Percentiles rank a stretch among this genome's conserved stretches.
These are phyloP conservation scores for Phytophthora macrochlamydospora DNA, from an alignment of 352 stramenopile genomes.

Conservation along the genomic window DNA sequence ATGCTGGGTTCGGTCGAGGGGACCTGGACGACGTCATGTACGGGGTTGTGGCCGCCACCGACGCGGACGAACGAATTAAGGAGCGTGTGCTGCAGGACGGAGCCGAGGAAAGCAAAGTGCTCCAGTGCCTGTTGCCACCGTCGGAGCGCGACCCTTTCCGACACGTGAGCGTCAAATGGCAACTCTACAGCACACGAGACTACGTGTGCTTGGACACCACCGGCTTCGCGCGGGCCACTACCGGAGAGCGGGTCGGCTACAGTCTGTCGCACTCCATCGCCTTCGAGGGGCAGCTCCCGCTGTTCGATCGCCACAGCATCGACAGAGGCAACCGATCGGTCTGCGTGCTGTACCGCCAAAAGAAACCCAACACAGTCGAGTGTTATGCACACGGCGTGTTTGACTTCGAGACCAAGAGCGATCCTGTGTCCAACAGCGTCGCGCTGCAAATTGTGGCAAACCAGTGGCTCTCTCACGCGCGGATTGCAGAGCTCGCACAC, in stretches of 20 bases:
- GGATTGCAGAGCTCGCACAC: constrained; percentile 43
- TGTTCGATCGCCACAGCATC: constrained; percentile 45
- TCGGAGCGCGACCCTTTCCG: constrained; percentile 41
- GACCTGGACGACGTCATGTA: constrained; percentile 54
- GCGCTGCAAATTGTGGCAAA: constrained; percentile 37
- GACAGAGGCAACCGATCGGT: constrained; percentile 49
- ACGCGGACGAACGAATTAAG: constrained; percentile 34
- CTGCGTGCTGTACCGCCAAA: constrained; percentile 48
- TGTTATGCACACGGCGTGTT: constrained; percentile 40
- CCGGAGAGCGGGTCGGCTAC: constrained; percentile 53
- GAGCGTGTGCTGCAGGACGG: constrained; percentile 44
- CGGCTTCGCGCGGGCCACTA: constrained; percentile 31
- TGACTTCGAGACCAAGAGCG: constrained; percentile 30
- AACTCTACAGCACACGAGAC: constrained; percentile 44
- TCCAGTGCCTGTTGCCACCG: constrained; percentile 13
- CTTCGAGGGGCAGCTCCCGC: constrained; percentile 40
- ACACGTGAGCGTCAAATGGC: constrained; percentile 55
- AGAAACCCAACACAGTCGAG: constrained; percentile 31
- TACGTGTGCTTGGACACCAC: constrained; percentile 43
- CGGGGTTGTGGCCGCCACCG: constrained; percentile 34
- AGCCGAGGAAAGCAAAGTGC: constrained; percentile 29
- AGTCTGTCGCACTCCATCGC: constrained; percentile 50
- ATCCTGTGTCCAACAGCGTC: constrained; percentile 27
- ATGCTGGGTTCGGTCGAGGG: constrained; percentile 29
- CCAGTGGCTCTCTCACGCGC: constrained; percentile 36